These are phyloP conservation scores for Saccharomycopsis schoenii DNA, from an alignment of 805 yeast species.

Conservation along the genomic window DNA sequence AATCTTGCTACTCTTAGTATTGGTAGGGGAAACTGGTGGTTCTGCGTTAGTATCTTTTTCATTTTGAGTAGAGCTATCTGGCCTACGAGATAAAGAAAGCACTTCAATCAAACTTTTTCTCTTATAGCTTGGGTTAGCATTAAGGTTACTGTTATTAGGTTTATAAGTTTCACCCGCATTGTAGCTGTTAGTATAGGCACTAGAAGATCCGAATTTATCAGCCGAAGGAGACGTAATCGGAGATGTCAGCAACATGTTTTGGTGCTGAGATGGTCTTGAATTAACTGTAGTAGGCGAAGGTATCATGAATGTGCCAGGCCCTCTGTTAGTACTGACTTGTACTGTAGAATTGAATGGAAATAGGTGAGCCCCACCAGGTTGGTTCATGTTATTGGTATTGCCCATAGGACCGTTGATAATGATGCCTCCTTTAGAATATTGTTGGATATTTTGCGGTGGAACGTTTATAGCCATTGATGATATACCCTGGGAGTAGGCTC, in stretches of 20 bases:
- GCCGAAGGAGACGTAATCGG: background rate
- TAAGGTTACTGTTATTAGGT: background rate
- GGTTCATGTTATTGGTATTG: background rate
- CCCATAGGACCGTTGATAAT: background rate
- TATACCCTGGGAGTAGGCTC: background rate
- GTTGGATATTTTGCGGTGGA: background rate
- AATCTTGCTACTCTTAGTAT: background rate
- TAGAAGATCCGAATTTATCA: background rate
- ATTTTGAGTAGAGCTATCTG: background rate
- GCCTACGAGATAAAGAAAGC: background rate
- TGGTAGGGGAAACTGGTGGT: background rate
- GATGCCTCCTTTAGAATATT: background rate
- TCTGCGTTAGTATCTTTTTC: background rate
- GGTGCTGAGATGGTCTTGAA: slow-evolving; percentile 9
- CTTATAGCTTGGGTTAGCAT: background rate
- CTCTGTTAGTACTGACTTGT: background rate
- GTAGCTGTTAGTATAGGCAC: slow-evolving; percentile 15
- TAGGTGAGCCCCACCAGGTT: background rate
- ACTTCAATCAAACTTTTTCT: slow-evolving; percentile 1
- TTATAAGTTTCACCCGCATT: slow-evolving; percentile 15
- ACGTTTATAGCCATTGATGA: background rate
- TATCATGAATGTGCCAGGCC: background rate
- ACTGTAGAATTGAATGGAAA: background rate
- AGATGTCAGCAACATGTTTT: slow-evolving; percentile 5
- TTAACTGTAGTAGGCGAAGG: background rate